Evolutionary conservation across 2,329 filamentous ascomycete species (phyloP).

Genomic region (Lithohypha guttulata): DNA sequence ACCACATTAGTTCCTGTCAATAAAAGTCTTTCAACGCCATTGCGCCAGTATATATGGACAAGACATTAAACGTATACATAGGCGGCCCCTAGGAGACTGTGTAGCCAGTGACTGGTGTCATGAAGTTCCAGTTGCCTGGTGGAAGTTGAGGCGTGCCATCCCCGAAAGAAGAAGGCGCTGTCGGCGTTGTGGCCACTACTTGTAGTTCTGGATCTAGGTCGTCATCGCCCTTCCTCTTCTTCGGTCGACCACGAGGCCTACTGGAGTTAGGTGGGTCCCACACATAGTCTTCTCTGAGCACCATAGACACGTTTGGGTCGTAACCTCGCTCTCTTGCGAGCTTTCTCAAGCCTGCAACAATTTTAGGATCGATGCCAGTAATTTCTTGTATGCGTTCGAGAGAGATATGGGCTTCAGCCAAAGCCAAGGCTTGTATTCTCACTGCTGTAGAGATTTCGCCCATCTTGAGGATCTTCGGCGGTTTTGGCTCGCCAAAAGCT

Average conservation of each 20-base stretch:
- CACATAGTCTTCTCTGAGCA: conserved; percentile 23
- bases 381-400: conserved; percentile 22
- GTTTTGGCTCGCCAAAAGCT: conserved; percentile 16
- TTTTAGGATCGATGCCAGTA: conserved; percentile 22
- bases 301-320: conserved; percentile 21
- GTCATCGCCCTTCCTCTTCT: conserved; percentile 21
- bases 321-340: conserved; percentile 22
- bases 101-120: conserved; percentile 17
- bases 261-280: conserved; percentile 20
- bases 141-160: conserved; percentile 16
- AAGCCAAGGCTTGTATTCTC: conserved; percentile 21
- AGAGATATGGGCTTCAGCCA: conserved; percentile 21
- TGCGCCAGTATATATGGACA: too few relatives aligned
- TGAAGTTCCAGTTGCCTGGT: conserved; percentile 23
- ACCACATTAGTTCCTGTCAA: too few relatives aligned
- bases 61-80: too few relatives aligned
- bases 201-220: conserved; percentile 22
- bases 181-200: conserved; percentile 4
- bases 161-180: conserved; percentile 9
- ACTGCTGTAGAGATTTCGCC: conserved; percentile 20
- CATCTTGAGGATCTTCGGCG: conserved; percentile 22
- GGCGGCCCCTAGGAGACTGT: conserved; percentile 15
- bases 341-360: conserved; percentile 19
- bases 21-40: too few relatives aligned
- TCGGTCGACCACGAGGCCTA: conserved; percentile 20